Base-by-base conservation (phyloP, 495 filamentous ascomycete genomes). In the Penicillium silybi region DNA sequence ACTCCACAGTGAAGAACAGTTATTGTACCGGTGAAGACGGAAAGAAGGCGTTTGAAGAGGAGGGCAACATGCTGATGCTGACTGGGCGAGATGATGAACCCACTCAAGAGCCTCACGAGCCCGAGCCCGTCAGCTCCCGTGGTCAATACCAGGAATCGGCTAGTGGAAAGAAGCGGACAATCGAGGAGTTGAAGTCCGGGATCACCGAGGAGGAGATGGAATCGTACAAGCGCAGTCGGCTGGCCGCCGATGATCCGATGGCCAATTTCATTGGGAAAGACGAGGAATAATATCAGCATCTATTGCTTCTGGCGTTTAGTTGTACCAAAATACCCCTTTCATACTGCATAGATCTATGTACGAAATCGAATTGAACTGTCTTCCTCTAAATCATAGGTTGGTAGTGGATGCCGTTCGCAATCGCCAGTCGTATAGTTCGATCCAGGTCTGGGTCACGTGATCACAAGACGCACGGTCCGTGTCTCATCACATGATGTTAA, bases 21-120 rank as follows among this genome's bases (percentile, higher is more conserved):
- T 98, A 97, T 60, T 98, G 93, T 70, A 97, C 95, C 1, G 95
- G 93, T 16, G 89, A 90, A 45, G 85, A 85, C 50, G 92, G 91
- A 15, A 90, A 81, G 65, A 69, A 68, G 44, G 89, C 88, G 1
- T 87, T 86, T 63, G 82, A 88, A 44, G 80, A 84, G 54, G 77
- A 84, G 1, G 80, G 86, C 44, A 76, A 75, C 26, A 73, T 85
- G 63, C 63, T 80, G 34, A 77, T 75, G 48, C 56, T 75, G 16
- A 35, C 52, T n/a, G 64, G 61, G 16, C 46, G 23, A 18, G 82
- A 78, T 3, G 69, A 63, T 20, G 13, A 49, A 56, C 50, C 47
- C 20, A 38, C 40, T 22, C 56, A 49, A 17, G 41, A 57, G 13
- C 19, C 43, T 44, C 58, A 41, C 6, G 61, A 70, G 41, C 54